Conservation (phyloP, 169 alveolate species). For the Cryptosporidium ubiquitum region DNA sequence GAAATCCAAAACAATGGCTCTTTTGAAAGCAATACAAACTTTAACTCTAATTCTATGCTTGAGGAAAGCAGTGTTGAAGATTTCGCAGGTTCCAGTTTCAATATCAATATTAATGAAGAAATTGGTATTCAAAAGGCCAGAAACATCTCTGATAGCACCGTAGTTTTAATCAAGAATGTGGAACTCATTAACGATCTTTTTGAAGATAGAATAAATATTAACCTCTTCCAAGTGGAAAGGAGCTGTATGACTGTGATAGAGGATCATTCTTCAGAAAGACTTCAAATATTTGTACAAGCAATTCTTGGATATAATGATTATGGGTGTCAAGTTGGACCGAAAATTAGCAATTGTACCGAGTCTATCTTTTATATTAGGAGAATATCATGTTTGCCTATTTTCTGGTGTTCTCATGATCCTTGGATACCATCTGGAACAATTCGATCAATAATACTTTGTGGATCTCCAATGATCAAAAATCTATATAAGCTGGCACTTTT, state of each 20-base stretch:
- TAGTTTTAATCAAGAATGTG: constrained; percentile 45
- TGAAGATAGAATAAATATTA: constrained; percentile 49
- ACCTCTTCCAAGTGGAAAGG: constrained; percentile 52
- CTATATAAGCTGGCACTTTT: constrained; percentile 13
- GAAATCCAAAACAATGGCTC: neutral
- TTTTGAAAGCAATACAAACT: constrained; percentile 19
- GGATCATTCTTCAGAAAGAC: constrained; percentile 44
- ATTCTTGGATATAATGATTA: constrained; percentile 50
- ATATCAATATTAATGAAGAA: constrained; percentile 43
- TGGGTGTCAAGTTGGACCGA: constrained; percentile 45
- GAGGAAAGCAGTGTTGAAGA: constrained; percentile 30
- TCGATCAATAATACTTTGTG: constrained; percentile 41
- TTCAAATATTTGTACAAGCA: constrained; percentile 38
- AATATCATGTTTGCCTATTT: constrained; percentile 13
- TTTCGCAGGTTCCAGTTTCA: constrained; percentile 8
- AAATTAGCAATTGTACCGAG: constrained; percentile 2
- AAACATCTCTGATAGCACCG: neutral
- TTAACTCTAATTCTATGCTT: constrained; percentile 4
- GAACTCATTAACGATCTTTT: constrained; percentile 18
- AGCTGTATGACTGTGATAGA: constrained; percentile 33
- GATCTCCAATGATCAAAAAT: constrained; percentile 46
- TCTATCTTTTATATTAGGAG: constrained; percentile 36
- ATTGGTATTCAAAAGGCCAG: neutral
- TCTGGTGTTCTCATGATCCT: constrained; percentile 72
- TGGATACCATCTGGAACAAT: constrained; percentile 74